phyloP scores from a whole-genome alignment of 169 alveolate species.

The Condylostoma magnum region DNA sequence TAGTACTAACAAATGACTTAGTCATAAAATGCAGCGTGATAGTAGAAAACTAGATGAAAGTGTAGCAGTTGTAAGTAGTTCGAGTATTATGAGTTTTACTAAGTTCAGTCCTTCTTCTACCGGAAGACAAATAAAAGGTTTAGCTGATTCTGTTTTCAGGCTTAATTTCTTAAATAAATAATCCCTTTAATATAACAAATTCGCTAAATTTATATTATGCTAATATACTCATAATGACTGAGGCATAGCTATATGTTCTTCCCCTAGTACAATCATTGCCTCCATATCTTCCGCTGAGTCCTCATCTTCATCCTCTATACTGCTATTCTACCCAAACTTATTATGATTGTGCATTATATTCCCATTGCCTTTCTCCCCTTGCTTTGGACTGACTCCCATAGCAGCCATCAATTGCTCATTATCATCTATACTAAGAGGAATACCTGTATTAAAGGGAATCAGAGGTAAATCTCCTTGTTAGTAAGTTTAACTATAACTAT shows the following conservation, averaged over 20 bases:
- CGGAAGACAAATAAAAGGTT: too few species aligned
- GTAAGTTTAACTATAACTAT: background rate
- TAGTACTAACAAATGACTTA: constrained; percentile 12
- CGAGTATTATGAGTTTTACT: background rate
- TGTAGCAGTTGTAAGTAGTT: constrained; percentile 12
- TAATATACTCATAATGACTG: too few species aligned
- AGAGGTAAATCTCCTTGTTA: constrained; percentile 4
- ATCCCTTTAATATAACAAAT: too few species aligned
- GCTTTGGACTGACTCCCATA: background rate
- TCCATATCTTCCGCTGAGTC: background rate
- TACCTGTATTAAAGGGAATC: constrained; percentile 27
- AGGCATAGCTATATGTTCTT: too few species aligned
- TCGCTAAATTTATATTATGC: too few species aligned
- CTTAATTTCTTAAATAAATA: too few species aligned
- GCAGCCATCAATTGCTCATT: background rate
- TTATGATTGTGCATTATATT: constrained; percentile 3
- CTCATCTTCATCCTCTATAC: background rate
- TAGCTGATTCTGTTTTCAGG: too few species aligned
- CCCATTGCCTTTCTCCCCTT: background rate
- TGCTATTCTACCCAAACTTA: background rate
- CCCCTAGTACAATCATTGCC: too few species aligned
- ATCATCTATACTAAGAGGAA: constrained; percentile 28
- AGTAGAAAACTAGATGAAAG: background rate
- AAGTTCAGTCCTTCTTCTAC: too few species aligned
- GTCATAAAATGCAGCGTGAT: background rate